Evolutionary conservation across 2,329 filamentous ascomycete genomes (phyloP), one percentile per base, ranked within the genome.

Genomic region (Aspergillus carbonarius): DNA sequence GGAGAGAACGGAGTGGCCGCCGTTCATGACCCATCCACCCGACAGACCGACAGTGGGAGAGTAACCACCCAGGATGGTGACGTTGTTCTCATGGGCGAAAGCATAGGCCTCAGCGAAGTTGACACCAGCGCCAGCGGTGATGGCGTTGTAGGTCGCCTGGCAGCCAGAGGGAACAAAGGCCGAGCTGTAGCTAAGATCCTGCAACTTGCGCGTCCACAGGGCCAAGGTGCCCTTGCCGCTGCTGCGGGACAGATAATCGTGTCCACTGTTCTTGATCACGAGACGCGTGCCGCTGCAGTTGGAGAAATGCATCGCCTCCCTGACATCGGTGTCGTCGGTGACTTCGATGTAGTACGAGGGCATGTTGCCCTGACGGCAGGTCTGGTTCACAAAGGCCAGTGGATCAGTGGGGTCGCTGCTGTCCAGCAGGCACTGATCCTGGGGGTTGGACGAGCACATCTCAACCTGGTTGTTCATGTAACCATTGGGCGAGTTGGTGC

Each of bases 191-290:
- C 25, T 23, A 20, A 72, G 60, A 17, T 58, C 54, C 51, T 64
- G 63, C 23, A 75, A 50, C 3, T 65, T 66, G 46, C 69, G 71
- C 3, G 68, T 66, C 70, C 72, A 73, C 8, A 74, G 65, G 10
- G 66, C 58, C 2, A 75, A 59, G 0, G 68, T 63, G 4, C 66
- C 68, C 15, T 69, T 67, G 4, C 64, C 65, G 59, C 68, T 73
- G 39, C 66, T 72, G 30, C 72, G 68, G 7, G 66, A 68, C 59
- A 73, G 66, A 52, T 69, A 74, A 42, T 74, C 73, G 54, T 75
- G 72, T 3, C 73, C 73, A 40, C 64, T 72, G 46, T 74, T 74
- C 59, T 74, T 72, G 53, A 75, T 67, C 10, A 49, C 53, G 2
- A 67, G 32, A 13, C 49, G 58, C 15, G 53, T 55, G 18, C 60